A percentile compares a stretch with the other conserved stretches of the same genome.
phyloP scores from a whole-genome alignment of 2,329 filamentous ascomycete species.

The Pestalotiopsis sp. region DNA sequence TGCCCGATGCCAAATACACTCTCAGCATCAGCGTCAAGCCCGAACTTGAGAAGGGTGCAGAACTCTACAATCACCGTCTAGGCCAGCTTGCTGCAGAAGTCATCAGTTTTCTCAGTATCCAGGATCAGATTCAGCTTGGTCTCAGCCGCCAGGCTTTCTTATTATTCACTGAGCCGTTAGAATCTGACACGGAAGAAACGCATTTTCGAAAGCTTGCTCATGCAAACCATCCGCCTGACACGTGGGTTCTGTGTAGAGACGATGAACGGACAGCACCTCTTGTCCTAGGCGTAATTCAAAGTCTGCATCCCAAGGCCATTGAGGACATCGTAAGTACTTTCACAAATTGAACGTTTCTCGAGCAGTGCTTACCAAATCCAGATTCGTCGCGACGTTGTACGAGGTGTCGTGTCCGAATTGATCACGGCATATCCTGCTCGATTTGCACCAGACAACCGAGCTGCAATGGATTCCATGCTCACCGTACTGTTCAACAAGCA shows the following conservation, averaged over 20 bases:
- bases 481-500: conserved; percentile 28
- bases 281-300: conserved; percentile 30
- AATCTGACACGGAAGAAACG: background rate
- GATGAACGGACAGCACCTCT: conserved; percentile 28
- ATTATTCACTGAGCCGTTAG: conserved; percentile 20
- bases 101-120: conserved; percentile 22
- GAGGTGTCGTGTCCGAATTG: conserved; percentile 16
- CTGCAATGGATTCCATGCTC: conserved; percentile 26
- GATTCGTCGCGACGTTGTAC: conserved; percentile 20
- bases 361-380: conserved; percentile 12
- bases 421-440: background rate
- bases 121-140: conserved; percentile 26
- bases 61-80: conserved; percentile 27
- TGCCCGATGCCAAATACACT: conserved; percentile 7
- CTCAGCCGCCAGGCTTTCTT: conserved; percentile 23
- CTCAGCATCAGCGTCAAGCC: conserved; percentile 20
- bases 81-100: conserved; percentile 28
- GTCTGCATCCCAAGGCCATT: conserved; percentile 27
- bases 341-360: background rate
- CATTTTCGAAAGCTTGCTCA: background rate
- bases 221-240: background rate
- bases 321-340: conserved; percentile 20
- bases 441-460: conserved; percentile 18
- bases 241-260: background rate
- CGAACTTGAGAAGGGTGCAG: conserved; percentile 18